phyloP scores from a whole-genome alignment of 2,329 filamentous ascomycete species.

The Verticillium zaregamsianum region DNA sequence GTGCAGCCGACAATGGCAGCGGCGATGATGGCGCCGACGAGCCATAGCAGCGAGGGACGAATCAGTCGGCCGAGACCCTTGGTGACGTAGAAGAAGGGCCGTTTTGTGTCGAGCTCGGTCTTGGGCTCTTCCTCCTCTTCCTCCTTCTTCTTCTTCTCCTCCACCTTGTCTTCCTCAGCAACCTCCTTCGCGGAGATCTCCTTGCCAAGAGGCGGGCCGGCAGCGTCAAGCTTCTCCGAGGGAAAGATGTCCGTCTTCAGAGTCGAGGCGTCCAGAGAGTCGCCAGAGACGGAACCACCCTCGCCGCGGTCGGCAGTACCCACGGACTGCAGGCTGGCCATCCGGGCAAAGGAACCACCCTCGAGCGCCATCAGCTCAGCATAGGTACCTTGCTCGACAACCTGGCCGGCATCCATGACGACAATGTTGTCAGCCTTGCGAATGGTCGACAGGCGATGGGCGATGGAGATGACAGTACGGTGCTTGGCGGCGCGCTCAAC shows the following conservation, averaged over 20 bases:
- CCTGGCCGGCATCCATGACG: constrained; percentile 56
- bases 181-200: not conserved
- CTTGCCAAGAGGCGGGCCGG: not conserved
- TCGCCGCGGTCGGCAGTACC: constrained; percentile 10
- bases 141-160: not conserved
- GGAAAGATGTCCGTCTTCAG: constrained; percentile 7
- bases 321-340: constrained; percentile 19
- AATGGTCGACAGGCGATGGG: constrained; percentile 58
- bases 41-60: constrained; percentile 28
- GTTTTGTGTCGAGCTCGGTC: constrained; percentile 7
- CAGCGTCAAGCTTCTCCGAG: constrained; percentile 2
- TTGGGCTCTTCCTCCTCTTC: constrained; percentile 5
- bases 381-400: constrained; percentile 62
- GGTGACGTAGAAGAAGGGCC: constrained; percentile 15
- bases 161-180: not conserved
- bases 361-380: constrained; percentile 48
- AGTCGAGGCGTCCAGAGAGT: constrained; percentile 11
- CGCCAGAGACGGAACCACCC: constrained; percentile 10
- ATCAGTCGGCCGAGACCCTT: constrained; percentile 13
- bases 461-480: constrained; percentile 63
- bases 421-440: constrained; percentile 64
- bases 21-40: constrained; percentile 44
- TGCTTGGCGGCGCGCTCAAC: constrained; percentile 35
- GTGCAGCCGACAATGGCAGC: constrained; percentile 51
- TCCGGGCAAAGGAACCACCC: constrained; percentile 25